Conservation (phyloP, 108 stramenopile genomes). For the Fistulifera pelliculosa region DNA sequence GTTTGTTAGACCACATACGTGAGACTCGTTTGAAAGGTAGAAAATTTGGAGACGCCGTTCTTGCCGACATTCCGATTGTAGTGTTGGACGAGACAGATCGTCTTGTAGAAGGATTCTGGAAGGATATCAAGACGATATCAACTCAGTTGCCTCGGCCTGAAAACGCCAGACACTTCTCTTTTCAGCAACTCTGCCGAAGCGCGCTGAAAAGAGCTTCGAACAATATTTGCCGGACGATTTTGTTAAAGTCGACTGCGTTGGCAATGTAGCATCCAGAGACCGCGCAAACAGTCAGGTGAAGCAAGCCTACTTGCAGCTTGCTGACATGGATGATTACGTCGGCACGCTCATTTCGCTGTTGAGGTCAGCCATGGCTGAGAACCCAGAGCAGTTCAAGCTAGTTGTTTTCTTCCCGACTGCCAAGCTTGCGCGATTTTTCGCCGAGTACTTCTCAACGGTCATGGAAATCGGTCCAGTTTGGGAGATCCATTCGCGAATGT, state of each 20-base stretch:
- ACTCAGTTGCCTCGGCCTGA: constrained; percentile 45
- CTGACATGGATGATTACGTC: constrained; percentile 35
- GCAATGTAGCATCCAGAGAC: constrained; percentile 2
- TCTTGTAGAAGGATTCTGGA: constrained; percentile 78
- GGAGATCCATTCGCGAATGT: constrained; percentile 9
- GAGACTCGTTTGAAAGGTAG: constrained; percentile 19
- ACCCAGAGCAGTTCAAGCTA: constrained; percentile 59
- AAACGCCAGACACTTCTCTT: constrained; percentile 90
- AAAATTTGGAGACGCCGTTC: constrained; percentile 34
- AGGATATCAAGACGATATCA: constrained; percentile 75
- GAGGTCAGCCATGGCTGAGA: constrained; percentile 25
- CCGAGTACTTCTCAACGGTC: background rate
- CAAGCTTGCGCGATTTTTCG: constrained; percentile 60
- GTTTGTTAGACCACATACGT: constrained; percentile 74
- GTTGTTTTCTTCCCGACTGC: constrained; percentile 89
- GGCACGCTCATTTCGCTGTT: constrained; percentile 28
- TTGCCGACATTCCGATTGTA: constrained; percentile 36
- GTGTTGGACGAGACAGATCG: constrained; percentile 95
- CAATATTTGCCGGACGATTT: constrained; percentile 32
- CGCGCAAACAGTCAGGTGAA: constrained; percentile 39
- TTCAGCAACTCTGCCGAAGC: constrained; percentile 82
- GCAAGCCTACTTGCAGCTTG: constrained; percentile 38
- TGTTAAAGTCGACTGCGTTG: constrained; percentile 54
- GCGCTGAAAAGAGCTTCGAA: constrained; percentile 46
- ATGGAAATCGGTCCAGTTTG: constrained; percentile 6